These are phyloP conservation scores for Claviceps paspali DNA, from an alignment of 2,329 filamentous ascomycete genomes.

Conservation along the genomic window DNA sequence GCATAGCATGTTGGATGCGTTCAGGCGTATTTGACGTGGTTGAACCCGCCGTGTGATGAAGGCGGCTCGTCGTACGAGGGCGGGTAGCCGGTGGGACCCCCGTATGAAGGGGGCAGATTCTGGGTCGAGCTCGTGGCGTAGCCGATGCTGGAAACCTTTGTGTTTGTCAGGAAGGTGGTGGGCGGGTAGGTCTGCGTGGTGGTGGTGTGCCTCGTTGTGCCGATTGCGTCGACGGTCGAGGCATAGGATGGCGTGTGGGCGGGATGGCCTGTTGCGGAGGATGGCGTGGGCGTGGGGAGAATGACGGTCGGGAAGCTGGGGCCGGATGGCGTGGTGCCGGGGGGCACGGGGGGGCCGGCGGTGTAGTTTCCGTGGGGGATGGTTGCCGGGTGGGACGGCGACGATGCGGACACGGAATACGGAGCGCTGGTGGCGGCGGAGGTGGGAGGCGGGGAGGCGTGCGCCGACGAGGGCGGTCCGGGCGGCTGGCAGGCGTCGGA, in stretches of 20 bases:
- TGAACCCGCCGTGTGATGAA: background rate
- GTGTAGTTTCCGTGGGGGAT: background rate
- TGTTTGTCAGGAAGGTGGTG: slow-evolving; percentile 2
- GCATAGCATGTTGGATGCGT: too few relatives aligned
- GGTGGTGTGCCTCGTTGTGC: background rate
- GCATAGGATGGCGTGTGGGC: background rate
- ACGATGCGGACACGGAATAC: background rate
- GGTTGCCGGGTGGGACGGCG: background rate
- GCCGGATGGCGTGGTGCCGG: background rate
- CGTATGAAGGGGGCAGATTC: background rate
- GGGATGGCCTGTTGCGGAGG: background rate
- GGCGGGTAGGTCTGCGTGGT: background rate
- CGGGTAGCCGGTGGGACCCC: background rate
- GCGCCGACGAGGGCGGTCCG: background rate
- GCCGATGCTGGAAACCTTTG: background rate
- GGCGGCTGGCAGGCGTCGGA: background rate
- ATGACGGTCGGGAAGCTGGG: background rate
- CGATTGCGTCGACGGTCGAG: slow-evolving; percentile 1
- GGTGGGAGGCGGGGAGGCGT: background rate
- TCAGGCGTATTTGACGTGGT: background rate
- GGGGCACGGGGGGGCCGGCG: background rate
- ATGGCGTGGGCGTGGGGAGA: background rate
- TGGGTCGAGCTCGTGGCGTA: background rate
- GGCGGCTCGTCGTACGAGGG: background rate
- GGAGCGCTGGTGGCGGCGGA: background rate